These are phyloP conservation scores for Saturnispora sanitii DNA, from an alignment of 805 yeast species.

Conservation along the genomic window DNA sequence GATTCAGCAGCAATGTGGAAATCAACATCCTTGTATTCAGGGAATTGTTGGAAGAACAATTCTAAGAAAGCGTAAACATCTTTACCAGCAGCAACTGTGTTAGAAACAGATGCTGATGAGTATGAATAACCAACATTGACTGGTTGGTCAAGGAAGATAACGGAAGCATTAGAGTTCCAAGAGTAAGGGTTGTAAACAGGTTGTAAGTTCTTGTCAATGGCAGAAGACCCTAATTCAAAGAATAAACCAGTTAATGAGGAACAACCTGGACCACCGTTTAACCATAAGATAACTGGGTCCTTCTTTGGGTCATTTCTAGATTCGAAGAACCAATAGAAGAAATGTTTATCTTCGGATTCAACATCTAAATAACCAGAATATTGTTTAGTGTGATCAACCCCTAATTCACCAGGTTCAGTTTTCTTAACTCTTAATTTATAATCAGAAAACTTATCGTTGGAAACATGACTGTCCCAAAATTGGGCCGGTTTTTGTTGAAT, in stretches of 20 bases:
- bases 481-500: constrained; percentile 24
- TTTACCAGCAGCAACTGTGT: constrained; percentile 73
- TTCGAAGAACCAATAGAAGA: constrained; percentile 91
- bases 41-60: constrained; percentile 76
- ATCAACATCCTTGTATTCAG: constrained; percentile 46
- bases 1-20: constrained; percentile 84
- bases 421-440: constrained; percentile 42
- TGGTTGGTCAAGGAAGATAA: constrained; percentile 89
- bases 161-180: constrained; percentile 88
- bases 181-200: constrained; percentile 76
- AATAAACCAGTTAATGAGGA: constrained; percentile 84
- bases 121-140: constrained; percentile 87
- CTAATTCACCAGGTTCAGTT: constrained; percentile 39
- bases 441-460: constrained; percentile 30
- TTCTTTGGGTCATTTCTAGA: constrained; percentile 77
- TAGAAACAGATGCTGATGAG: constrained; percentile 51
- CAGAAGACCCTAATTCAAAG: constrained; percentile 86
- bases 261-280: constrained; percentile 96
- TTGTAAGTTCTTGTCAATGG: constrained; percentile 51
- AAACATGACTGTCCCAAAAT: constrained; percentile 29
- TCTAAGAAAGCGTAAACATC: constrained; percentile 82
- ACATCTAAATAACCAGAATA: constrained; percentile 66
- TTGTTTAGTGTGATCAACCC: constrained; percentile 57
- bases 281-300: constrained; percentile 82
- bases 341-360: constrained; percentile 65